Conservation (phyloP, 78 protist species). For the Trichosphaerium sp. region DNA sequence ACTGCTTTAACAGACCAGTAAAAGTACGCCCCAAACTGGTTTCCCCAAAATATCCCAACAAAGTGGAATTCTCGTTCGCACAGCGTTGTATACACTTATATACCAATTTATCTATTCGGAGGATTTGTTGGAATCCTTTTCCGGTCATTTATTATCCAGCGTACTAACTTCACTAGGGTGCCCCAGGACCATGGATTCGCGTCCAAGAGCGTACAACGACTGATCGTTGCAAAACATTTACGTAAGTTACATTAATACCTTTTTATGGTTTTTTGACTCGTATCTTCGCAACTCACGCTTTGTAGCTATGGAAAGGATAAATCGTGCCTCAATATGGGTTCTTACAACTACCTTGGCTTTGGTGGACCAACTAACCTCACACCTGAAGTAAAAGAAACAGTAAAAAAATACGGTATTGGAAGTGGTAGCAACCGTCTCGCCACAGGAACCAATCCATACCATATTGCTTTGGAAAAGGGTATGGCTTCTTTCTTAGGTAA, state of each 20-base stretch:
- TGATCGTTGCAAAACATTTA: slow-evolving; percentile 17
- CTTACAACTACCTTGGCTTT: slow-evolving; percentile 97
- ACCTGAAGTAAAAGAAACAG: not conserved
- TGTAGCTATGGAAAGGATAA: slow-evolving; percentile 11
- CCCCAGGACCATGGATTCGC: not conserved
- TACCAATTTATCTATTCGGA: slow-evolving; percentile 65
- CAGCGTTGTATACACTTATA: no score
- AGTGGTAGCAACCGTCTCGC: not conserved
- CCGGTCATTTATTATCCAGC: slow-evolving; percentile 30
- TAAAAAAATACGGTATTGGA: slow-evolving; percentile 23
- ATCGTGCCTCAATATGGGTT: slow-evolving; percentile 77
- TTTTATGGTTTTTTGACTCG: not conserved
- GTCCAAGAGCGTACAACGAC: not conserved
- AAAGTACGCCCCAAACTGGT: no score
- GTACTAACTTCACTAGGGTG: not conserved
- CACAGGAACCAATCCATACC: slow-evolving; percentile 6
- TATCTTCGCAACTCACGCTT: not conserved
- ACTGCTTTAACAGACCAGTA: slow-evolving; percentile 88
- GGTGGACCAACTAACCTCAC: slow-evolving; percentile 42
- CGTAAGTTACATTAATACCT: not conserved
- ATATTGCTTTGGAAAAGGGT: slow-evolving; percentile 50
- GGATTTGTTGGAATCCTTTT: slow-evolving; percentile 60
- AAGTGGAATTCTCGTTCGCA: no score
- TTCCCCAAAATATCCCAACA: no score
- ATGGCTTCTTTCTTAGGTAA: slow-evolving; percentile 85